Base-by-base conservation (phyloP, 352 stramenopile genomes). In the Globisporangium lucens region DNA sequence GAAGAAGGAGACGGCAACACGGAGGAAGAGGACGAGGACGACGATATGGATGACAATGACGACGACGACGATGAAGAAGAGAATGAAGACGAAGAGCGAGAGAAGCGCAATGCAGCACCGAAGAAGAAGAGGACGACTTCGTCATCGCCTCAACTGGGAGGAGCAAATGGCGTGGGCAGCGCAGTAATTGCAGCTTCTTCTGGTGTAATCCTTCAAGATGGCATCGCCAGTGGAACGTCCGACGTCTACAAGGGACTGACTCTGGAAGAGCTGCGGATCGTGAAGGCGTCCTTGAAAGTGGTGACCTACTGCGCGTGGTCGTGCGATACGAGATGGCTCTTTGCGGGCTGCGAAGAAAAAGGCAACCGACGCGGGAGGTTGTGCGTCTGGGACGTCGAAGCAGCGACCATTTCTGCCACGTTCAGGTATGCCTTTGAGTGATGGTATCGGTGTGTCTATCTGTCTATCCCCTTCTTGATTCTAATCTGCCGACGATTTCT, bases 271-370 rank as follows among this genome's bases (percentile, higher is more conserved):
- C 65, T 92, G 38, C 72, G 74, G 8, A 73, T 79, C n/a, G 82
- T 77, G 7, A 87, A 85, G 41, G 77, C 62, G 4, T 75, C 69
- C 15, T 66, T 91, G 9, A 93, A 93, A 59, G 78, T 89, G 33
- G 85, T 93, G 2, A 82, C 80, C 1, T 72, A 78, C 41, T 87
- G 79, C 63, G 78, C 70, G 33, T 93, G 85, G 85, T 89, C 82
- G 33, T 93, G 81, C 33, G 75, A 93, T 56, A 86, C 80, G 27
- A 71, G 71, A 2, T 78, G 73, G 59, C 52, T 93, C 7, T 89
- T 89, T 65, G 81, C 82, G 0, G 83, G 77, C 2, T 93, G 85
- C 62, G 85, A 93, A 56, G 84, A 90, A 60, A 89, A 90, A 56
- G 74, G 70, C 51, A 90, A 74, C 13, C 75, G 81, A 9, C 74